Evolutionary conservation across 1,284 basidiomycete genomes (phyloP), one percentile per base, ranked within the genome.

Genomic region (Bjerkandera adusta): DNA sequence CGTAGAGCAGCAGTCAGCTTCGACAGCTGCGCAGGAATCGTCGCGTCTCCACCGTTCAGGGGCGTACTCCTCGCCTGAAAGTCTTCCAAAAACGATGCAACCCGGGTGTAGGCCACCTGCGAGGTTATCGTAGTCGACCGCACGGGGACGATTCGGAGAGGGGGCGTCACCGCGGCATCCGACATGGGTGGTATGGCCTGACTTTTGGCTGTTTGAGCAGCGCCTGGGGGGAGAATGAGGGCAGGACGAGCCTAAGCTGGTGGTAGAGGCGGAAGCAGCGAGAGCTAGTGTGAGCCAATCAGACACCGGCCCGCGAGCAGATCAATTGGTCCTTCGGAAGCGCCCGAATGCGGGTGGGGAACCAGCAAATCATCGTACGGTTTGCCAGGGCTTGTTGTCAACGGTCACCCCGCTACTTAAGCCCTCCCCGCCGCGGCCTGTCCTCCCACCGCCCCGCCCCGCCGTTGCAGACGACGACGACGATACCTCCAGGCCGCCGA

Each of bases 1-100:
- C 46, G 51, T 30, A 69, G 44, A 8, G 66, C 65, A 20, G 57
- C 59, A 24, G 52, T 56, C 15, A 69, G 48, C 45, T 67, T 69
- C 39, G 63, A 62, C 16, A 69, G 51, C 45, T 68, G 67, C 1
- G 54, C 61, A 15, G 64, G 60, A 25, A 65, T 60, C 18, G 66
- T 61, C 18, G 64, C 61, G 50, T 69, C 66, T 25, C 66, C 66
- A 4, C 57, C 61, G 38, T 61, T 63, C 21, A 62, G 53, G 11
- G 59, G 52, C 10, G 62, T 54, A 32, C 54, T 64, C 33, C 67
- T 57, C 33, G 58, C 50, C 44, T 64, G 60, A 34, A 65, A 64
- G 20, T 63, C 54, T 11, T 55, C 53, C 25, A 69, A 47, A 44
- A 69, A 69, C 10, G 54, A 38, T 21, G 61, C 53, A 16, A 68